Conservation (phyloP, 208 protist species). For the Acanthamoeba lenticulata region DNA sequence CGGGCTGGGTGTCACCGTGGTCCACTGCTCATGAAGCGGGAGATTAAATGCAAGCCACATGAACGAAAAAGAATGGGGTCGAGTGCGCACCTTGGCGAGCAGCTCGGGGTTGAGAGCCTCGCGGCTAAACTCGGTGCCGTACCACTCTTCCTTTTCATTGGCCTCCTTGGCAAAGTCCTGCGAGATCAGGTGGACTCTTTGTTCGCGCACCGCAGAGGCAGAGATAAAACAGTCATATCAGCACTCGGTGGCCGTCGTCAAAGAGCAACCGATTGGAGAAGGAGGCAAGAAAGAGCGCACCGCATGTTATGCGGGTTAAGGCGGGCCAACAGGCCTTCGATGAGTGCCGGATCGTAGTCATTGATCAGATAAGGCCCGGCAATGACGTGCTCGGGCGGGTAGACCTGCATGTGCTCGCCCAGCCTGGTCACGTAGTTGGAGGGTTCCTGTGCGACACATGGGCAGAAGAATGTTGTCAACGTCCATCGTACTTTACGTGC, state of each 20-base stretch:
- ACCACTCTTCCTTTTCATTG: conserved; percentile 67
- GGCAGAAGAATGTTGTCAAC: too few relatives aligned
- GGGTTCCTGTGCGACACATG: not conserved
- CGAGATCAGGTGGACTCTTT: not conserved
- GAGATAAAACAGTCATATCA: too few relatives aligned
- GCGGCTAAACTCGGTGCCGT: conserved; percentile 64
- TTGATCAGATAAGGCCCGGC: conserved; percentile 60
- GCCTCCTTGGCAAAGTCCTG: not conserved
- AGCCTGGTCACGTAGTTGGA: conserved; percentile 64
- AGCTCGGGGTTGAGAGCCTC: conserved; percentile 2
- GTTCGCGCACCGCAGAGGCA: not conserved
- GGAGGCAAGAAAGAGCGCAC: not conserved
- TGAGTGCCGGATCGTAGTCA: conserved; percentile 65
- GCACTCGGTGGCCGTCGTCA: too few relatives aligned
- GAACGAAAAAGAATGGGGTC: not conserved
- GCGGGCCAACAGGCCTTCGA: conserved; percentile 52
- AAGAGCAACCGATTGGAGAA: not conserved
- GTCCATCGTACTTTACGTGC: too few relatives aligned
- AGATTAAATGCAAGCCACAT: too few relatives aligned
- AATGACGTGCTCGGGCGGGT: conserved; percentile 58
- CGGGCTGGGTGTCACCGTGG: not conserved
- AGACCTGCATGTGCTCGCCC: conserved; percentile 69
- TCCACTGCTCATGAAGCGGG: not conserved
- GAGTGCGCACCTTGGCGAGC: not conserved
- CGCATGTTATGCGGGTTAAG: conserved; percentile 69